Evolutionary conservation across 805 yeast genomes (phyloP).

Genomic region (Barnettozyma populi): DNA sequence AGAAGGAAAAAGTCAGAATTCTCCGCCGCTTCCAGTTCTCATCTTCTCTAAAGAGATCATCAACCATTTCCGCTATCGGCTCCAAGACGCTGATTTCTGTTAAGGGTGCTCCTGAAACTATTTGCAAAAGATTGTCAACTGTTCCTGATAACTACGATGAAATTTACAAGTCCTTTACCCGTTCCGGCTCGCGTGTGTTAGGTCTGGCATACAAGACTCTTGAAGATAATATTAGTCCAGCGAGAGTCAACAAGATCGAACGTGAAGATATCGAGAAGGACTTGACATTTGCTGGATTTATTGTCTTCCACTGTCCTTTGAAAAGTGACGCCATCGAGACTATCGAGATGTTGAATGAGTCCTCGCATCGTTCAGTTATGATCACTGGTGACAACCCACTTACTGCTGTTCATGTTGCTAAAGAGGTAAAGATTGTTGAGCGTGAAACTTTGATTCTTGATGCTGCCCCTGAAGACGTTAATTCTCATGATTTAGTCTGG

Average conservation of each 20-base stretch:
- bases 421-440: constrained; percentile 82
- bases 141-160: constrained; percentile 81
- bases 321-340: constrained; percentile 90
- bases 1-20: constrained; percentile 52
- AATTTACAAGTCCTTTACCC: constrained; percentile 81
- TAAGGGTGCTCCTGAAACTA: constrained; percentile 98
- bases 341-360: constrained; percentile 86
- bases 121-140: constrained; percentile 63
- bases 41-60: constrained; percentile 90
- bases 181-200: constrained; percentile 93
- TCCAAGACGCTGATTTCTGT: constrained; percentile 69
- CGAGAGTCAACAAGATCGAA: constrained; percentile 50
- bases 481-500: constrained; percentile 66
- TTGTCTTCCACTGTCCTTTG: constrained; percentile 96
- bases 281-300: constrained; percentile 81
- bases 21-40: constrained; percentile 95
- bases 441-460: constrained; percentile 84
- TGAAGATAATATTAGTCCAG: constrained; percentile 42
- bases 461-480: constrained; percentile 68
- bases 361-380: constrained; percentile 94
- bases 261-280: constrained; percentile 75
- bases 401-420: constrained; percentile 97
- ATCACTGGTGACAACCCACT: constrained; percentile 98
- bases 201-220: constrained; percentile 86
- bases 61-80: constrained; percentile 66